Conservation (phyloP, 2,329 filamentous ascomycete species). For the Thielaviopsis cerberus region DNA sequence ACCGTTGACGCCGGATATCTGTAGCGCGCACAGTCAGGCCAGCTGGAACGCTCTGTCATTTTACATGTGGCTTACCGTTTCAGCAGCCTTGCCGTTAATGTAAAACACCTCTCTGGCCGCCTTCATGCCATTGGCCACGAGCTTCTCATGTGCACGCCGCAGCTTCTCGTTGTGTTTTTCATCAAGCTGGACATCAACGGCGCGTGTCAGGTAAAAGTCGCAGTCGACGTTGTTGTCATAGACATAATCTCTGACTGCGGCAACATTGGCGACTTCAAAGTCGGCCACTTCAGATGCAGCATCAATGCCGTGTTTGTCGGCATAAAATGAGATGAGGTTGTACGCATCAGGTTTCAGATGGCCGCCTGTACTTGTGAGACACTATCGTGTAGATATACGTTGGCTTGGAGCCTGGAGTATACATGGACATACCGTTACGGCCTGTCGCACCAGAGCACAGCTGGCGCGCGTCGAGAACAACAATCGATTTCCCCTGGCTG, state of each 20-base stretch:
- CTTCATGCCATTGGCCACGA: conserved; percentile 16
- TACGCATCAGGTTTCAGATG: conserved; percentile 15
- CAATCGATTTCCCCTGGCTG: conserved; percentile 14
- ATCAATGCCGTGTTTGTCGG: conserved; percentile 13
- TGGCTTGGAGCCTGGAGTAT: background rate
- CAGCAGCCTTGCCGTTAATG: conserved; percentile 1
- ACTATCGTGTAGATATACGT: too few species aligned
- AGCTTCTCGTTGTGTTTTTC: conserved; percentile 14
- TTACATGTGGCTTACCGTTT: background rate
- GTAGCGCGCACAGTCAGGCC: conserved; percentile 8
- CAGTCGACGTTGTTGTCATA: conserved; percentile 24
- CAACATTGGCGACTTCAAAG: conserved; percentile 14
- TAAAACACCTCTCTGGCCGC: conserved; percentile 15
- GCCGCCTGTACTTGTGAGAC: conserved; percentile 1
- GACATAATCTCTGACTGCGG: conserved; percentile 19
- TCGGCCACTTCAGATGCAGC: conserved; percentile 15
- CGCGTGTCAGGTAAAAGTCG: conserved; percentile 24
- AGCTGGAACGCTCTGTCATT: background rate
- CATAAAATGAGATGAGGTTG: conserved; percentile 13
- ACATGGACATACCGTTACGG: conserved; percentile 17
- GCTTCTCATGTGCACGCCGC: conserved; percentile 17
- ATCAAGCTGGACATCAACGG: conserved; percentile 22
- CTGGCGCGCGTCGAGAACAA: conserved; percentile 20
- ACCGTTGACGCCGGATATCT: conserved; percentile 21
- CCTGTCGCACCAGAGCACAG: conserved; percentile 23